phyloP scores from a whole-genome alignment of 2,329 filamentous ascomycete species.

The Fusarium camptoceras region DNA sequence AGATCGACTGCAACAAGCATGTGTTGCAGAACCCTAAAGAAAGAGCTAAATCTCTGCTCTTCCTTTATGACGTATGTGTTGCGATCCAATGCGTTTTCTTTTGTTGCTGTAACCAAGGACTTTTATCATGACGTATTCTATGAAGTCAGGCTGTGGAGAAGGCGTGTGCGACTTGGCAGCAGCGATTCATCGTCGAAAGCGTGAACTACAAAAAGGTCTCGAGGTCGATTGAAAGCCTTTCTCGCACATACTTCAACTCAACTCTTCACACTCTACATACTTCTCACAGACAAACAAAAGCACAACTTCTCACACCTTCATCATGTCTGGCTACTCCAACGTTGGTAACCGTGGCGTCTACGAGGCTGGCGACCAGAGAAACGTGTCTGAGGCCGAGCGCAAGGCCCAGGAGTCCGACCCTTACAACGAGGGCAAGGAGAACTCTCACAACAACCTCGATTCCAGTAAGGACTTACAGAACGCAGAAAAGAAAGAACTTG shows the following conservation, averaged over 20 bases:
- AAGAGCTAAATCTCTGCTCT: conserved; percentile 16
- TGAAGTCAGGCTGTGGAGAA: conserved; percentile 47
- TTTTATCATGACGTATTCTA: conserved; percentile 47
- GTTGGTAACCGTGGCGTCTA: conserved; percentile 76
- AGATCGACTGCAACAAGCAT: conserved; percentile 19
- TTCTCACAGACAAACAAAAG: neutral
- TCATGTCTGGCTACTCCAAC: conserved; percentile 64
- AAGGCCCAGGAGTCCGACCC: conserved; percentile 69
- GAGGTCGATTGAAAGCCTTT: neutral
- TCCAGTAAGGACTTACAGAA: conserved; percentile 68
- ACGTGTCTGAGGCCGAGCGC: conserved; percentile 64
- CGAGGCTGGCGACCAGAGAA: conserved; percentile 82
- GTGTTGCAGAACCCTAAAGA: conserved; percentile 18
- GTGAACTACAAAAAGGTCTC: conserved; percentile 39
- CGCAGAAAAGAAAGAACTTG: conserved; percentile 55
- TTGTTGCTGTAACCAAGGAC: conserved; percentile 24
- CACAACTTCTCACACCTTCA: conserved; percentile 15
- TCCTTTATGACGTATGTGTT: conserved; percentile 39
- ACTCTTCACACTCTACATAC: conserved; percentile 1
- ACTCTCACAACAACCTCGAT: conserved; percentile 76
- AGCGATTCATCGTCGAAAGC: conserved; percentile 29
- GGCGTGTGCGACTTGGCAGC: conserved; percentile 13
- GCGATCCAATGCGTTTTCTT: conserved; percentile 18
- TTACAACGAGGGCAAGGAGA: conserved; percentile 77
- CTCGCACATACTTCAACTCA: conserved; percentile 5